Percentiles rank a stretch among this genome's conserved stretches.
These are phyloP conservation scores for Pichia californica DNA, from an alignment of 805 yeast species.

Conservation along the genomic window DNA sequence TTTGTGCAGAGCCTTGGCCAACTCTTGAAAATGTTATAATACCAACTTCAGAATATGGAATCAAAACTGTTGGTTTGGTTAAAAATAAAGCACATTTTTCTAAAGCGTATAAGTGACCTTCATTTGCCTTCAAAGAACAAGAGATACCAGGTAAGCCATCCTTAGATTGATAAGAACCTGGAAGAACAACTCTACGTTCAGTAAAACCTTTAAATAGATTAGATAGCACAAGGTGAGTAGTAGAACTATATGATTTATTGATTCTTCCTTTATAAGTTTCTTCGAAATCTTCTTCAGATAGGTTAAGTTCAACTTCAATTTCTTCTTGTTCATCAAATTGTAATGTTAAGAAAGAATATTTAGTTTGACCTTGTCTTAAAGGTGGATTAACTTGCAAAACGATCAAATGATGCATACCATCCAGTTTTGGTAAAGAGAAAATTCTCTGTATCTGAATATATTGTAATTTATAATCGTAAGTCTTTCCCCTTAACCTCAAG, in stretches of 20 bases:
- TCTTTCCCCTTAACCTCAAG: slow-evolving; percentile 90
- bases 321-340: slow-evolving; percentile 90
- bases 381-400: slow-evolving; percentile 95
- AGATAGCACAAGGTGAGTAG: slow-evolving; percentile 79
- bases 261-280: slow-evolving; percentile 67
- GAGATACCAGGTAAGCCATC: slow-evolving; percentile 80
- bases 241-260: slow-evolving; percentile 64
- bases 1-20: slow-evolving; percentile 71
- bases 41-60: slow-evolving; percentile 78
- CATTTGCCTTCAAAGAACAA: slow-evolving; percentile 91
- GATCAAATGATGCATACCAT: slow-evolving; percentile 82
- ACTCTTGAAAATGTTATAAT: slow-evolving; percentile 81
- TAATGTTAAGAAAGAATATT: slow-evolving; percentile 85
- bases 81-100: slow-evolving; percentile 87
- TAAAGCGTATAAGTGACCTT: slow-evolving; percentile 88
- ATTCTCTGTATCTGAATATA: slow-evolving; percentile 85
- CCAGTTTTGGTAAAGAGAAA: slow-evolving; percentile 89
- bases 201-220: slow-evolving; percentile 88
- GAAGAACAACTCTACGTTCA: slow-evolving; percentile 76
- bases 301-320: slow-evolving; percentile 79
- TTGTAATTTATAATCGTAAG: slow-evolving; percentile 93
- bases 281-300: slow-evolving; percentile 77
- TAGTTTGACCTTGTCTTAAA: slow-evolving; percentile 94
- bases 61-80: slow-evolving; percentile 89
- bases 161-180: slow-evolving; percentile 73